These are phyloP conservation scores for Ustilago hordei DNA, from an alignment of 1,284 basidiomycete species.

Conservation along the genomic window DNA sequence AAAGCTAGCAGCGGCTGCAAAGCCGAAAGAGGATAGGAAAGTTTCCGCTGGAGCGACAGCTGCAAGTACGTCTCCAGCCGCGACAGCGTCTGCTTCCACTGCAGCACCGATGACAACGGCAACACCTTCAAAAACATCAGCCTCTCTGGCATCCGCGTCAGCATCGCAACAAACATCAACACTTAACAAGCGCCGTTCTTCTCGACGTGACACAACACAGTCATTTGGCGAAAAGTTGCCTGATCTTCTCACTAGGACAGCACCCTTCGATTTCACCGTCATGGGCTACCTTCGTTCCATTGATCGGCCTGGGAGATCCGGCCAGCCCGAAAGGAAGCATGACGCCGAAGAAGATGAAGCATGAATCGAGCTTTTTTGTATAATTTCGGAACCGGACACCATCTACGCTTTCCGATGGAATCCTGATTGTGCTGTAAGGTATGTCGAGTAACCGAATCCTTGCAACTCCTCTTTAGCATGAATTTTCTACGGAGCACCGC, in stretches of 20 bases:
- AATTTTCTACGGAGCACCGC: constrained; percentile 4
- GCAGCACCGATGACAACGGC: not conserved
- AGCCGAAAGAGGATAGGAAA: not conserved
- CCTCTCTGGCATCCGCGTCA: not conserved
- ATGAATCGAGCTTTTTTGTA: not conserved
- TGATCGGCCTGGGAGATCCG: constrained; percentile 16
- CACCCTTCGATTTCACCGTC: constrained; percentile 35
- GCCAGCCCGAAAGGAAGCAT: not conserved
- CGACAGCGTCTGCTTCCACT: not conserved
- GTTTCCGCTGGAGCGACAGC: not conserved
- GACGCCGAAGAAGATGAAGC: not conserved
- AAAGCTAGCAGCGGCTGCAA: not conserved
- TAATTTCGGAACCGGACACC: not conserved
- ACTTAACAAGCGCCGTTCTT: constrained; percentile 28
- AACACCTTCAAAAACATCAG: not conserved
- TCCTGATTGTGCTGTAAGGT: not conserved
- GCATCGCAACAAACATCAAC: constrained; percentile 1
- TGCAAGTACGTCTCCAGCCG: not conserved
- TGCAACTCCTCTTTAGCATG: constrained; percentile 8
- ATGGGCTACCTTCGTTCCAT: constrained; percentile 46
- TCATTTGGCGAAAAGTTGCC: constrained; percentile 48
- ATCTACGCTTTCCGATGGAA: constrained; percentile 1
- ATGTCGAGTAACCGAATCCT: not conserved
- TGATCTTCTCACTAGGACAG: constrained; percentile 26
- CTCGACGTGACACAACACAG: constrained; percentile 29